Evolutionary conservation across 148 eudicot species (phyloP).

Genomic region (Camellia sinensis): DNA sequence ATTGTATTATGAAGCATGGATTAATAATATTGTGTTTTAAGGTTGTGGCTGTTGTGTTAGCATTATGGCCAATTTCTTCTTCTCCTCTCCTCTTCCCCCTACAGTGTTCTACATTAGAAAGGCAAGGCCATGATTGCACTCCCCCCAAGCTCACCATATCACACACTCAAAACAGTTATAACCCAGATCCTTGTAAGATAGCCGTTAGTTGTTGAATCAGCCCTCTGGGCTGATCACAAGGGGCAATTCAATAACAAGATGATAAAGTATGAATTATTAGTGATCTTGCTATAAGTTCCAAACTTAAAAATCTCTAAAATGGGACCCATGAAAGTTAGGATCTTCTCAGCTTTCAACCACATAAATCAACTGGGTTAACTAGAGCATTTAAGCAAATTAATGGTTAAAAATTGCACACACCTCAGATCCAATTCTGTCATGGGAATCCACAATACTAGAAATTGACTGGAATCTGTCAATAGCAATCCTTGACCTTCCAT

Average conservation of each 20-base stretch:
- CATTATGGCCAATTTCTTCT: too few species aligned
- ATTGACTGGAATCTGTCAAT: slow-evolving; percentile 24
- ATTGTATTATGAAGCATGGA: too few species aligned
- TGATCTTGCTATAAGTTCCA: slow-evolving; percentile 3
- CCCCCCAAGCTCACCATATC: not conserved
- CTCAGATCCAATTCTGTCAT: slow-evolving; percentile 27
- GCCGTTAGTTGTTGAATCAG: not conserved
- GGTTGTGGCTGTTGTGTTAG: too few species aligned
- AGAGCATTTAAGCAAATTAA: not conserved
- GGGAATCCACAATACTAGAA: slow-evolving; percentile 19
- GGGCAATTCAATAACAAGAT: not conserved
- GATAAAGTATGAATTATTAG: not conserved
- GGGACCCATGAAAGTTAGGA: not conserved
- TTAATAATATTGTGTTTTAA: too few species aligned
- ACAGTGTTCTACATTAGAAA: not conserved
- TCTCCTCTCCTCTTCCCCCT: too few species aligned
- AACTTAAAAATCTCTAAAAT: not conserved
- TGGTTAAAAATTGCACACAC: slow-evolving; percentile 17
- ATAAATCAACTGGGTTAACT: not conserved
- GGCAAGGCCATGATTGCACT: not conserved
- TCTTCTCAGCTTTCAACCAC: not conserved
- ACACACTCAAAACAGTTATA: not conserved
- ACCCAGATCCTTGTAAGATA: not conserved
- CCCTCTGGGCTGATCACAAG: not conserved
- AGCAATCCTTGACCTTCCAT: slow-evolving; percentile 25